These are phyloP conservation scores for Venturia pyrina DNA, from an alignment of 2,329 filamentous ascomycete species.

Conservation along the genomic window DNA sequence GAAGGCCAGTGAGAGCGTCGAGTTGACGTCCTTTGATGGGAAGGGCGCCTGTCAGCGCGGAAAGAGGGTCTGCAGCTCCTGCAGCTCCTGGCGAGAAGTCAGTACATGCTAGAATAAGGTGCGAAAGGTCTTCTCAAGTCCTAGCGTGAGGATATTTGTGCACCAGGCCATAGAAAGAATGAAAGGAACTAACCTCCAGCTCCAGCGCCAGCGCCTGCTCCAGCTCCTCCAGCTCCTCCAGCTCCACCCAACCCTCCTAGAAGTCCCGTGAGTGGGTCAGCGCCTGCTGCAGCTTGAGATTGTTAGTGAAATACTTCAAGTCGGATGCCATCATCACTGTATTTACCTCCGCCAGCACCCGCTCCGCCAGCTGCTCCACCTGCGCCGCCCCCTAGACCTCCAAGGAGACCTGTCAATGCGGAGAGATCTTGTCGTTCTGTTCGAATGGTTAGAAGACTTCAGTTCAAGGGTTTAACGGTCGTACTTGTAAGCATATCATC, in stretches of 20 bases:
- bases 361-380: background rate
- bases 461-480: background rate
- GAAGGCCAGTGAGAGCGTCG: background rate
- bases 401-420: background rate
- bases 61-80: background rate
- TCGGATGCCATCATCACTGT: background rate
- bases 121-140: too few species aligned
- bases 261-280: background rate
- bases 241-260: slow-evolving; percentile 1
- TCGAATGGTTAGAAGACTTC: background rate
- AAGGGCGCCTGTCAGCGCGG: background rate
- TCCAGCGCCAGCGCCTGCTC: background rate
- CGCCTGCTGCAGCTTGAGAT: background rate
- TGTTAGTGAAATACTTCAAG: background rate
- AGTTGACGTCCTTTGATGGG: background rate
- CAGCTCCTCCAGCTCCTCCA: background rate
- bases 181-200: background rate
- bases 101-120: too few species aligned
- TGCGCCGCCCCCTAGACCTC: background rate
- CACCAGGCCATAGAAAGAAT: too few species aligned
- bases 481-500: slow-evolving; percentile 9
- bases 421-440: background rate
- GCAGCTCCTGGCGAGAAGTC: background rate
- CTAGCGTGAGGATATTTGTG: too few species aligned
- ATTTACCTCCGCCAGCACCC: background rate